These are phyloP conservation scores for Aspergillus udagawae DNA, from an alignment of 2,329 filamentous ascomycete species.

Conservation along the genomic window DNA sequence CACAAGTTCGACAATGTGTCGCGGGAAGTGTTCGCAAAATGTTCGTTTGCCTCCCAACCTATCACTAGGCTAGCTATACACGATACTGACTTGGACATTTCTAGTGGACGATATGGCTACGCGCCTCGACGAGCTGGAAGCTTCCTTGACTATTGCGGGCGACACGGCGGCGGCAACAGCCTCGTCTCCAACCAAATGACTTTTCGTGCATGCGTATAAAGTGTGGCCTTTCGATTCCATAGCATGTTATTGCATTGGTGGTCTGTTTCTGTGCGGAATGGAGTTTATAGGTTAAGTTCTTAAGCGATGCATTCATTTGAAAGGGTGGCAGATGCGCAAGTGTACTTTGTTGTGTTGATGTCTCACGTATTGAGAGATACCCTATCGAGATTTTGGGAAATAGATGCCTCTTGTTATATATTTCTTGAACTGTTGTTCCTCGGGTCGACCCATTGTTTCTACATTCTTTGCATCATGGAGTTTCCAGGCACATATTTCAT, in stretches of 20 bases:
- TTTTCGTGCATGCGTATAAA: neutral
- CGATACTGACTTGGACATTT: neutral
- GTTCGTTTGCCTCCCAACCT: conserved; percentile 51
- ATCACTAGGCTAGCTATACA: neutral
- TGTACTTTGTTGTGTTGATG: neutral
- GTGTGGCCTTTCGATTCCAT: neutral
- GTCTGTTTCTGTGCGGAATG: neutral
- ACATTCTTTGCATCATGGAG: neutral
- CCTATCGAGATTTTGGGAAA: neutral
- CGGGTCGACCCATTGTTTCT: neutral
- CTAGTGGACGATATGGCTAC: conserved; percentile 92
- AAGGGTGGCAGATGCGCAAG: neutral
- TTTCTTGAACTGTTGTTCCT: neutral
- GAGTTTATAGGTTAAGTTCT: conserved; percentile 2
- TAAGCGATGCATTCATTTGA: neutral
- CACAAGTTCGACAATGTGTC: conserved; percentile 83
- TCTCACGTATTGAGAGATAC: neutral
- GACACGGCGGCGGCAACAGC: conserved; percentile 23
- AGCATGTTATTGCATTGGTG: neutral
- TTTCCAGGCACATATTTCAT: neutral
- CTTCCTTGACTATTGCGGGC: conserved; percentile 60
- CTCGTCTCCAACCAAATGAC: conserved; percentile 14
- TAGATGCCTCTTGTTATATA: neutral
- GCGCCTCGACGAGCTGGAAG: conserved; percentile 77
- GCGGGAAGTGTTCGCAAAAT: conserved; percentile 82